These are phyloP conservation scores for Ustilago lituana DNA, from an alignment of 1,284 basidiomycete species.

Conservation along the genomic window DNA sequence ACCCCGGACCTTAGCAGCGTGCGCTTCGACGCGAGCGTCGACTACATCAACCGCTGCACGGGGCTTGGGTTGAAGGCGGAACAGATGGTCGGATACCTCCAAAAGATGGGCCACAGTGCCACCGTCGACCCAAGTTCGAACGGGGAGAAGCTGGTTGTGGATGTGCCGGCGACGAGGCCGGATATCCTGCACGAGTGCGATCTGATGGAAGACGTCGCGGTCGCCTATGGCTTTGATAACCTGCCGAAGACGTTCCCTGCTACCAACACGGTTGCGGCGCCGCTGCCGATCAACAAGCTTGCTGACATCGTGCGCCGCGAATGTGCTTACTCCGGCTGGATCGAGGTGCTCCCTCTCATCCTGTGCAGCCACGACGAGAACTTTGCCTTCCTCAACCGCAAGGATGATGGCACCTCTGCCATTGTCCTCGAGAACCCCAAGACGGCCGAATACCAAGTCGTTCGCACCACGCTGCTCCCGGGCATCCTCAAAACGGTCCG, in stretches of 20 bases:
- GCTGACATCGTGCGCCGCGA: slow-evolving; percentile 87
- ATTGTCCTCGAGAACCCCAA: slow-evolving; percentile 96
- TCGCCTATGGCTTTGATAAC: slow-evolving; percentile 98
- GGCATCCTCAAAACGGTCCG: slow-evolving; percentile 95
- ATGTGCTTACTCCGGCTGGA: slow-evolving; percentile 94
- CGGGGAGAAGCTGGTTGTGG: slow-evolving; percentile 77
- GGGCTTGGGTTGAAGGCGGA: slow-evolving; percentile 77
- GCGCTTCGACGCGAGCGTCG: slow-evolving; percentile 79
- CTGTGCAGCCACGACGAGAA: slow-evolving; percentile 99
- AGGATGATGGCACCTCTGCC: slow-evolving; percentile 81
- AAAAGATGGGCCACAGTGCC: slow-evolving; percentile 74
- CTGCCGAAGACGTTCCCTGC: slow-evolving; percentile 88
- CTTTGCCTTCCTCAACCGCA: slow-evolving; percentile 88
- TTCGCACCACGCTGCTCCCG: slow-evolving; percentile 91
- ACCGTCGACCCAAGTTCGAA: slow-evolving; percentile 25
- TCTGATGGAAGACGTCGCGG: slow-evolving; percentile 96
- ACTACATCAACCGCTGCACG: slow-evolving; percentile 95
- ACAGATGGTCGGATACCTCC: slow-evolving; percentile 76
- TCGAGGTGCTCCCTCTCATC: slow-evolving; percentile 92
- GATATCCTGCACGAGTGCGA: slow-evolving; percentile 99
- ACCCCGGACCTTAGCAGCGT: slow-evolving; percentile 83
- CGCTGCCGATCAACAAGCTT: slow-evolving; percentile 87
- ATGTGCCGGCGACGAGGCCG: slow-evolving; percentile 88
- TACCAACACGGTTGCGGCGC: slow-evolving; percentile 95
- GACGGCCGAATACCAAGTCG: slow-evolving; percentile 96